phyloP scores from a whole-genome alignment of 148 eudicot species.

The Heliamphora exappendiculata region DNA sequence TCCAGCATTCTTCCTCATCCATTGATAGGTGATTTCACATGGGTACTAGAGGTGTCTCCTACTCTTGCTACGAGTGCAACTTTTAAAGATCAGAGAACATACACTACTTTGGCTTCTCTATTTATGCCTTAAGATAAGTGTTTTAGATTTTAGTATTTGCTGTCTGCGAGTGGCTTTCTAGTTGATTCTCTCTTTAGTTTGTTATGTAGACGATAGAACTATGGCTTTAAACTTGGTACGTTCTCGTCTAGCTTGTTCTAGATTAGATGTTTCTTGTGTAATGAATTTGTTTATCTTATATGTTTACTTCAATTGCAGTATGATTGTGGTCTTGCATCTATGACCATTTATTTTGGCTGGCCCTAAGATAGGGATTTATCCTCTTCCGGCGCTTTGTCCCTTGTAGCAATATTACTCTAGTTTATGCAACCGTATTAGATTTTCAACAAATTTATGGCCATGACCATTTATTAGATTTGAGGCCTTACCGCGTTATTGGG shows the following conservation, averaged over 20 bases:
- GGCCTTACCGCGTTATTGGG: no score
- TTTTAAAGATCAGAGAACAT: constrained; percentile 25
- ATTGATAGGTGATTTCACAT: constrained; percentile 28
- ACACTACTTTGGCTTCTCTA: background rate
- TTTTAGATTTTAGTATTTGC: background rate
- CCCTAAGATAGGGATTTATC: constrained; percentile 1
- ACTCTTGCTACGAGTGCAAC: constrained; percentile 16
- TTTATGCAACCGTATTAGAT: background rate
- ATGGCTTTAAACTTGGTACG: background rate
- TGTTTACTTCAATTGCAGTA: constrained; percentile 3
- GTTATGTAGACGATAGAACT: background rate
- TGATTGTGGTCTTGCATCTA: background rate
- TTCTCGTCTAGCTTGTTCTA: constrained; percentile 7
- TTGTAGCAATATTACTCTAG: background rate
- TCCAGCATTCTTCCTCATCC: constrained; percentile 15
- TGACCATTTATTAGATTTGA: no score
- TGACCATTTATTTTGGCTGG: background rate
- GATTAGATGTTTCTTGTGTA: constrained; percentile 4
- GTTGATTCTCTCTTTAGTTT: constrained; percentile 7
- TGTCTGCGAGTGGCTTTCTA: constrained; percentile 10
- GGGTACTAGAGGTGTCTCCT: constrained; percentile 33
- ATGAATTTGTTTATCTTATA: constrained; percentile 8
- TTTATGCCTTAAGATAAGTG: constrained; percentile 5
- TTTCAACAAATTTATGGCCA: background rate
- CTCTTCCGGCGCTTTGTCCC: background rate